Evolutionary conservation across 345 rosid genomes (phyloP).

Genomic region (Pugionium dolabratum): DNA sequence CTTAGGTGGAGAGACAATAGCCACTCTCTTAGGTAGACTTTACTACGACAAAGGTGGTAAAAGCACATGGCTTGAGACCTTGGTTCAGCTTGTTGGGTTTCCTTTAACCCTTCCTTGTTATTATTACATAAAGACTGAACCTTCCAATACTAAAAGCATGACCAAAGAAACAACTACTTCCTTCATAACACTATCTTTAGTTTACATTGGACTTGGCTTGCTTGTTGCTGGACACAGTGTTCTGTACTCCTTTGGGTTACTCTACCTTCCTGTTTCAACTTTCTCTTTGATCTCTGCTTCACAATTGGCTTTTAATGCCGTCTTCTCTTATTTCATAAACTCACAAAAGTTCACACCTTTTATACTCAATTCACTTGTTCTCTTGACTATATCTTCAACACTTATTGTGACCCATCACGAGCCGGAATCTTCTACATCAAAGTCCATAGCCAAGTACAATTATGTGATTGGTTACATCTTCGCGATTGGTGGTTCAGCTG

Average conservation of each 20-base stretch:
- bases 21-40: constrained; percentile 52
- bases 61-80: constrained; percentile 56
- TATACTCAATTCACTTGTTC: constrained; percentile 39
- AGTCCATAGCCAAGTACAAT: background rate
- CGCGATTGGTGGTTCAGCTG: constrained; percentile 37
- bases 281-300: constrained; percentile 40
- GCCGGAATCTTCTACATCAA: constrained; percentile 14
- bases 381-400: constrained; percentile 41
- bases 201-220: constrained; percentile 39
- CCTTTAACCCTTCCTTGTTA: constrained; percentile 52
- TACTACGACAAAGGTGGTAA: constrained; percentile 60
- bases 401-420: constrained; percentile 39
- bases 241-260: constrained; percentile 40
- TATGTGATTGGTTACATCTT: constrained; percentile 33
- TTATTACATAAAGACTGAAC: constrained; percentile 26
- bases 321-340: constrained; percentile 42
- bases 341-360: constrained; percentile 39
- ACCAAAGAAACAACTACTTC: constrained; percentile 13
- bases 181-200: constrained; percentile 11
- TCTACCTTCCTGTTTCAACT: constrained; percentile 43
- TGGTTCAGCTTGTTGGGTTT: constrained; percentile 54
- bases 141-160: constrained; percentile 3
- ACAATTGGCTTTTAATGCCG: constrained; percentile 38
- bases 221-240: constrained; percentile 35
- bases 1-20: constrained; percentile 48